Conservation (phyloP, 148 eudicot genomes). For the Spergularia bocconei region DNA sequence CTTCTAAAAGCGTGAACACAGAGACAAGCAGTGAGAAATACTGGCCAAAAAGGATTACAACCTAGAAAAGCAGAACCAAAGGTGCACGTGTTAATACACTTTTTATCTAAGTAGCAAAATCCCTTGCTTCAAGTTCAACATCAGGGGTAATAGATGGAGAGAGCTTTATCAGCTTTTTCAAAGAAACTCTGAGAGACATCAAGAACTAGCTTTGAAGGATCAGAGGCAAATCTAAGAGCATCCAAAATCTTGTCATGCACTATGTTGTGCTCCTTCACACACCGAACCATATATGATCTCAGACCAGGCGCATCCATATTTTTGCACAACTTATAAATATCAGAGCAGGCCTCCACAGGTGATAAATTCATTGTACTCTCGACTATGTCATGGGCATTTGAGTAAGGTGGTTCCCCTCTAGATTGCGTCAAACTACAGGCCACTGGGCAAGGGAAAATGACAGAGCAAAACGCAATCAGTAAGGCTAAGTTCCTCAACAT, state of each 20-base stretch:
- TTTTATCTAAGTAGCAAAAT: constrained; percentile 4
- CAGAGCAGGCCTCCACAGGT: not conserved
- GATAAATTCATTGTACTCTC: not conserved
- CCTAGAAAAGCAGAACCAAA: not conserved
- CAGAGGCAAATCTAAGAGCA: constrained; percentile 25
- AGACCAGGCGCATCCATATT: constrained; percentile 19
- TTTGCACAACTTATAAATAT: constrained; percentile 1
- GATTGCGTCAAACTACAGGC: not conserved
- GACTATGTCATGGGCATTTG: not conserved
- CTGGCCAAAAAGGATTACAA: not conserved
- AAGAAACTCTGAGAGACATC: constrained; percentile 29
- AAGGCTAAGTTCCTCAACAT: too few species aligned
- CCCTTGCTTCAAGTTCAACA: constrained; percentile 18
- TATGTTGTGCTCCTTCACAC: constrained; percentile 10
- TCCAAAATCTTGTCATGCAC: constrained; percentile 19
- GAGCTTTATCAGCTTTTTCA: constrained; percentile 24
- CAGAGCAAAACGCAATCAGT: not conserved
- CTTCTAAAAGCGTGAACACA: too few species aligned
- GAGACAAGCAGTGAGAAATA: not conserved
- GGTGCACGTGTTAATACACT: not conserved
- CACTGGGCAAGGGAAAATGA: not conserved
- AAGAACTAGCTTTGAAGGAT: constrained; percentile 43
- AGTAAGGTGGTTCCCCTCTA: not conserved
- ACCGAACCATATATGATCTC: constrained; percentile 15
- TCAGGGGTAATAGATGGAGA: constrained; percentile 20